A percentile compares a stretch with the other conserved stretches of the same genome.
These are phyloP conservation scores for Dichotomopilus funicola DNA, from an alignment of 2,329 filamentous ascomycete genomes.

Conservation along the genomic window DNA sequence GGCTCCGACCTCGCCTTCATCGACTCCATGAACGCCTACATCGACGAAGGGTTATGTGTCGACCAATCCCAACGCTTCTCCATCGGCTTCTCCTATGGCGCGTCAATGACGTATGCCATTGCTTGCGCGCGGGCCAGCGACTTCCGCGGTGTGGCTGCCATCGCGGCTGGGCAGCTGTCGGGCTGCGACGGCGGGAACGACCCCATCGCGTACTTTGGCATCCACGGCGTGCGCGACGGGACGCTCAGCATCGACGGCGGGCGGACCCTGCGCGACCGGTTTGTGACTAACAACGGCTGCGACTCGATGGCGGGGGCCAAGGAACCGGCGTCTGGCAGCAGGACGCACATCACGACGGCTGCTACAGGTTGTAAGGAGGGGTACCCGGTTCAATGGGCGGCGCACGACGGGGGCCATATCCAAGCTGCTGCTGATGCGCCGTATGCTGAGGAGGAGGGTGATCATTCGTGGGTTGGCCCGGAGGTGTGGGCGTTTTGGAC, in stretches of 20 bases:
- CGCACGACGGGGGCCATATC: no score
- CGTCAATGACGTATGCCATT: slow-evolving; percentile 35
- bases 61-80: slow-evolving; percentile 35
- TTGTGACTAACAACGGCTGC: slow-evolving; percentile 15
- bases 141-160: slow-evolving; percentile 32
- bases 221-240: slow-evolving; percentile 13
- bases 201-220: slow-evolving; percentile 15
- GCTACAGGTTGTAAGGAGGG: no score
- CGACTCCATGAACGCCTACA: slow-evolving; percentile 31
- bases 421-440: no score
- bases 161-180: slow-evolving; percentile 6
- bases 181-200: slow-evolving; percentile 14
- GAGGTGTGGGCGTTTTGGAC: no score
- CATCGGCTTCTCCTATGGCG: slow-evolving; percentile 39
- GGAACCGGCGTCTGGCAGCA: no score
- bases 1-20: slow-evolving; percentile 38
- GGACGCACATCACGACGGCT: no score
- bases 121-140: slow-evolving; percentile 35
- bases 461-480: no score
- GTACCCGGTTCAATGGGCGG: no score
- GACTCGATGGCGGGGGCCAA: no score
- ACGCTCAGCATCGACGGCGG: slow-evolving; percentile 10
- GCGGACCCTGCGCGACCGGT: slow-evolving; percentile 15
- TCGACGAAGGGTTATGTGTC: slow-evolving; percentile 37
- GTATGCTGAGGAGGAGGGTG: no score